phyloP scores from a whole-genome alignment of 169 alveolate species.

The Prorocentrum cordatum region DNA sequence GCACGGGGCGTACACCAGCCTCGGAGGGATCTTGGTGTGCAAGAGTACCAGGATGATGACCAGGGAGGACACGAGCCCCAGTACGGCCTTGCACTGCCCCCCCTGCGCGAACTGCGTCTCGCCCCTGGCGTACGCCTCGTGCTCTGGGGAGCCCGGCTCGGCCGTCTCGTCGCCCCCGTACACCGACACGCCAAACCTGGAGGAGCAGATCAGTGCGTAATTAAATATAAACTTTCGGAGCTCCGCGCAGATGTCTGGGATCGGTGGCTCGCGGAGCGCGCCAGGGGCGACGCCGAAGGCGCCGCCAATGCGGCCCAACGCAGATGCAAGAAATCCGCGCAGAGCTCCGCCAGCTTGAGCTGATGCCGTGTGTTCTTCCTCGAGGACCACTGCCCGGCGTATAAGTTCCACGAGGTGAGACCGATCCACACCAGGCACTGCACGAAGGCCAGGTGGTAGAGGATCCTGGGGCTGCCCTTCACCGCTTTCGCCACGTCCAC shows the following conservation, averaged over 20 bases:
- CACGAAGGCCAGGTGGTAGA: slow-evolving; percentile 16
- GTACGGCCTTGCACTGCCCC: not conserved
- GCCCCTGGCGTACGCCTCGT: not conserved
- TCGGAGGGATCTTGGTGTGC: slow-evolving; percentile 9
- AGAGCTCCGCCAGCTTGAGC: too few species aligned
- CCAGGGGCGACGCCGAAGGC: too few species aligned
- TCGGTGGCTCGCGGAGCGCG: too few species aligned
- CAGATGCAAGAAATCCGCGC: too few species aligned
- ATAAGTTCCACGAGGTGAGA: slow-evolving; percentile 14
- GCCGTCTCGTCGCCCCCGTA: not conserved
- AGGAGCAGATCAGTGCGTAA: too few species aligned
- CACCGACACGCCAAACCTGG: slow-evolving; percentile 10
- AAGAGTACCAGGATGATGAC: slow-evolving; percentile 16
- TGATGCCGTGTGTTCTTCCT: too few species aligned
- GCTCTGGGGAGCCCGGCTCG: not conserved
- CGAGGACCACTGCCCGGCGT: slow-evolving; percentile 28
- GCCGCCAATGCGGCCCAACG: too few species aligned
- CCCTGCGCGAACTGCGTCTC: not conserved
- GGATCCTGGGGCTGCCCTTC: not conserved
- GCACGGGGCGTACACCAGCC: slow-evolving; percentile 29
- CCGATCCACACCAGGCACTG: slow-evolving; percentile 47
- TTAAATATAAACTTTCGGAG: too few species aligned
- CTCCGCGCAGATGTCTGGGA: too few species aligned
- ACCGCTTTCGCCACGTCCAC: not conserved
- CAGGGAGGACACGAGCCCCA: too few species aligned